phyloP scores from a whole-genome alignment of 352 stramenopile genomes.

The Pythium utonaiense region DNA sequence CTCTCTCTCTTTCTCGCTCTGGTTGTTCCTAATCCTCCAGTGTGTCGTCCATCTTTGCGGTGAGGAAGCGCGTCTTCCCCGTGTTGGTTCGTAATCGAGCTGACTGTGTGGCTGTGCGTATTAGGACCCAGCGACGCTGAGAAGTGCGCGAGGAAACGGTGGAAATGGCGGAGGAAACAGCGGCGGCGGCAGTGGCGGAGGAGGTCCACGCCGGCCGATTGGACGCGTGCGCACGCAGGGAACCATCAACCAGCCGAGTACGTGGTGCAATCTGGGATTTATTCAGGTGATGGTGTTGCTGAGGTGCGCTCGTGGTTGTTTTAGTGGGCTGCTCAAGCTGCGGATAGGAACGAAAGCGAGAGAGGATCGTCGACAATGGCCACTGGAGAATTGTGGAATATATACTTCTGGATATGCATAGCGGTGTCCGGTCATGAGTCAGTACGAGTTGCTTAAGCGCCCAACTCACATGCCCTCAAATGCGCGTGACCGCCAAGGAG shows the following conservation, averaged over 20 bases:
- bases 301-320: neutral
- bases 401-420: neutral
- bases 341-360: neutral
- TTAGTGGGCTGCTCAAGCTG: constrained; percentile 48
- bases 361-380: neutral
- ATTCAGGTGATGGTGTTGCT: neutral
- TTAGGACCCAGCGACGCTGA: constrained; percentile 44
- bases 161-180: neutral
- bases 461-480: neutral
- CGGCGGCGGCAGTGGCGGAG: constrained; percentile 9
- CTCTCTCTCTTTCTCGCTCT: too few relatives aligned
- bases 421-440: too few relatives aligned
- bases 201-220: constrained; percentile 49
- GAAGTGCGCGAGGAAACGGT: constrained; percentile 12
- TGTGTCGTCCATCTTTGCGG: constrained; percentile 60
- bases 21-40: constrained; percentile 17
- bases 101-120: neutral
- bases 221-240: constrained; percentile 46
- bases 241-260: constrained; percentile 61
- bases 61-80: constrained; percentile 13
- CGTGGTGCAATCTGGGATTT: neutral
- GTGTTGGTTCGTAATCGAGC: neutral
- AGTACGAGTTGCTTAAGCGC: too few relatives aligned
- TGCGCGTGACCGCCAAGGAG: neutral
- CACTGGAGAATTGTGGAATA: neutral